Conservation (phyloP, 2,329 filamentous ascomycete genomes). For the Simplicillium sp. region DNA sequence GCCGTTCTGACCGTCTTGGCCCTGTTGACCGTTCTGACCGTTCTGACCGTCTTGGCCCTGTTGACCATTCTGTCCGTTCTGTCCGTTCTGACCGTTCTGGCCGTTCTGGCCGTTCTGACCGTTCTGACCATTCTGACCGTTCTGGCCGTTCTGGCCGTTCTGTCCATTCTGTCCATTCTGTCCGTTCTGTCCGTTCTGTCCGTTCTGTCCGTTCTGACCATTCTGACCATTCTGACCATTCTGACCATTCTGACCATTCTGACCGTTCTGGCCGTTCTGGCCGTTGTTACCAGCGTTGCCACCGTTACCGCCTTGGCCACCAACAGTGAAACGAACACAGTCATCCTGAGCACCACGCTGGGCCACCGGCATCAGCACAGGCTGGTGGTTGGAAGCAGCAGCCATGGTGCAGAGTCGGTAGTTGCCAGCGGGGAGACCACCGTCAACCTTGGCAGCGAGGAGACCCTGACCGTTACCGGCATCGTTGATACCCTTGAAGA, state of each 20-base stretch:
- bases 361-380: constrained; percentile 56
- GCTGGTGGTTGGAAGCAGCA: constrained; percentile 55
- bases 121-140: constrained; percentile 5
- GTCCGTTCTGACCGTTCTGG: constrained; percentile 5
- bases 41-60: constrained; percentile 1
- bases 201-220: constrained; percentile 12
- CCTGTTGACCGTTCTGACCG: constrained; percentile 2
- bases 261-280: constrained; percentile 7
- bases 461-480: constrained; percentile 45
- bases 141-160: constrained; percentile 1
- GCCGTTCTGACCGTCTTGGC: background rate
- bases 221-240: constrained; percentile 11
- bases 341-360: constrained; percentile 60
- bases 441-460: constrained; percentile 41
- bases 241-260: constrained; percentile 13
- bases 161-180: constrained; percentile 1
- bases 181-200: constrained; percentile 9
- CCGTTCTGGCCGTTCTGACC: constrained; percentile 2
- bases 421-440: constrained; percentile 51
- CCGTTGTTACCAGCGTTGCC: constrained; percentile 8
- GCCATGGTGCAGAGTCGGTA: constrained; percentile 59
- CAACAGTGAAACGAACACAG: constrained; percentile 51
- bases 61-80: constrained; percentile 6
- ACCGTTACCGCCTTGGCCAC: constrained; percentile 13
- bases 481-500: constrained; percentile 61